A percentile compares a stretch with the other conserved stretches of the same genome.
Evolutionary conservation across 495 filamentous ascomycete species (phyloP).

Genomic region (Aspergillus ostianus): DNA sequence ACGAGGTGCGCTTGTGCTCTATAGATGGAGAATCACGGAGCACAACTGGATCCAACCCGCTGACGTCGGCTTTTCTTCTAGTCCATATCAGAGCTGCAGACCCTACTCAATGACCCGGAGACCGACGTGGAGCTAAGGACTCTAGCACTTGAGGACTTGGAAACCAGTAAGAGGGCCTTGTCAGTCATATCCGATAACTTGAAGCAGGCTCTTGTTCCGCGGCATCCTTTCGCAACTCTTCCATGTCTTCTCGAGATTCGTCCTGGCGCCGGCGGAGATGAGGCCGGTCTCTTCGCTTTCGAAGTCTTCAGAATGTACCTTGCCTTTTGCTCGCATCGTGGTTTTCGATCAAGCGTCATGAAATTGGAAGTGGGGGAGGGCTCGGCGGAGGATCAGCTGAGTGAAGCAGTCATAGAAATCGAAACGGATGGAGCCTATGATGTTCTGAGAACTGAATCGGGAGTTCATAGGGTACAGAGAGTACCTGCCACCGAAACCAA

Average conservation of each 20-base stretch:
- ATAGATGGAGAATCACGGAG: neutral
- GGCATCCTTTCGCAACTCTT: constrained; percentile 90
- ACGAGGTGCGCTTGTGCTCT: constrained; percentile 34
- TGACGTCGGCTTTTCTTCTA: constrained; percentile 23
- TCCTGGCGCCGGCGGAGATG: constrained; percentile 89
- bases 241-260: constrained; percentile 89
- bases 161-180: constrained; percentile 57
- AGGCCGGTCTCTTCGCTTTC: constrained; percentile 85
- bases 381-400: constrained; percentile 58
- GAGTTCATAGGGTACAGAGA: constrained; percentile 92
- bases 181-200: constrained; percentile 60
- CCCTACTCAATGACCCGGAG: constrained; percentile 55
- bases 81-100: constrained; percentile 57
- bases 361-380: constrained; percentile 58
- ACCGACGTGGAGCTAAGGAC: constrained; percentile 62
- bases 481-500: constrained; percentile 86
- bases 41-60: constrained; percentile 6
- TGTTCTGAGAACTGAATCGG: constrained; percentile 77
- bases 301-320: constrained; percentile 90
- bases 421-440: constrained; percentile 74
- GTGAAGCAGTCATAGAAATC: constrained; percentile 88
- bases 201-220: constrained; percentile 73
- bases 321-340: constrained; percentile 65
- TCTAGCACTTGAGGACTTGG: constrained; percentile 77
- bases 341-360: constrained; percentile 56